Conservation (phyloP, 148 eudicot genomes). For the Talinum fruticosum region DNA sequence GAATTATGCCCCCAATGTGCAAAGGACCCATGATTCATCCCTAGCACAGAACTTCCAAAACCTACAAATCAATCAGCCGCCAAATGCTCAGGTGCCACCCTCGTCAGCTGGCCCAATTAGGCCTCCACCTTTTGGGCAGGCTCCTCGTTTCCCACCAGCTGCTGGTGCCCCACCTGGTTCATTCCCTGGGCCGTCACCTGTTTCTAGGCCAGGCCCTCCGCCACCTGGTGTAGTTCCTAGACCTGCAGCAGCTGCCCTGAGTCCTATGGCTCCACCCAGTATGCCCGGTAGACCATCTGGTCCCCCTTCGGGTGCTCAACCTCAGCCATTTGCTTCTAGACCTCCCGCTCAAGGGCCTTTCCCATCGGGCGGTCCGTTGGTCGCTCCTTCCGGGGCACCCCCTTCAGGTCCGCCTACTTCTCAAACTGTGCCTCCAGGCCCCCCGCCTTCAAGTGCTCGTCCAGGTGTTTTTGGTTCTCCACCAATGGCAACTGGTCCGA, state of each 20-base stretch:
- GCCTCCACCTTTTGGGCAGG: conserved; percentile 56
- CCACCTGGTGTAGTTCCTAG: conserved; percentile 76
- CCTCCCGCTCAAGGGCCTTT: conserved; percentile 35
- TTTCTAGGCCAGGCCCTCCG: conserved; percentile 64
- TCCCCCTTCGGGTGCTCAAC: conserved; percentile 40
- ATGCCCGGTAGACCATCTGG: conserved; percentile 48
- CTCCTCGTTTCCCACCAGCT: conserved; percentile 51
- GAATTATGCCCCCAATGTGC: conserved; percentile 51
- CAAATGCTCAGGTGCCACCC: conserved; percentile 32
- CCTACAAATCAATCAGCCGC: conserved; percentile 60
- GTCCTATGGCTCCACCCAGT: conserved; percentile 45
- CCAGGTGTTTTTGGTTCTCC: conserved; percentile 54
- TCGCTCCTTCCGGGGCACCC: conserved; percentile 33
- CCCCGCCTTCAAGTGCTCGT: conserved; percentile 42
- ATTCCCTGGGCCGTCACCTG: conserved; percentile 41
- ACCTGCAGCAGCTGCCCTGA: conserved; percentile 25
- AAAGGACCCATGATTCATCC: conserved; percentile 30
- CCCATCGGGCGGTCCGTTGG: conserved; percentile 19
- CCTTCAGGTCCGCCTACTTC: conserved; percentile 38
- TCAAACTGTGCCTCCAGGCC: conserved; percentile 31
- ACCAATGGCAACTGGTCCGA: conserved; percentile 34
- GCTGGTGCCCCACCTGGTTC: conserved; percentile 34
- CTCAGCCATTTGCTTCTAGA: conserved; percentile 54
- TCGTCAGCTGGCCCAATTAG: conserved; percentile 37
- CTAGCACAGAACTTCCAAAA: conserved; percentile 68